phyloP scores from a whole-genome alignment of 169 alveolate genomes.

The Eimeria tenella region DNA sequence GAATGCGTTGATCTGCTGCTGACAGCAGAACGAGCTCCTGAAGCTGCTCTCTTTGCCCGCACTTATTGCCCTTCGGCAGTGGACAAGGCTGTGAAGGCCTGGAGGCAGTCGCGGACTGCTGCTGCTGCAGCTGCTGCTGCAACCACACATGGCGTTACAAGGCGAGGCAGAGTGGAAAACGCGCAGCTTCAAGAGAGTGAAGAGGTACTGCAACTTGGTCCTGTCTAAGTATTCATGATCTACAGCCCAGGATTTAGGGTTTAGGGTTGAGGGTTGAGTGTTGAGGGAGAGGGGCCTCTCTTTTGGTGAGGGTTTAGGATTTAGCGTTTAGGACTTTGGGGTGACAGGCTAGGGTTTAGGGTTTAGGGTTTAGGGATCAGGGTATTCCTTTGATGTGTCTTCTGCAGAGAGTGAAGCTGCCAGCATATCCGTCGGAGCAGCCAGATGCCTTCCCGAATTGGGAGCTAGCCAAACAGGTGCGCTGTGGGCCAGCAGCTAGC shows the following conservation, averaged over 20 bases:
- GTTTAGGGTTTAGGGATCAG: no score
- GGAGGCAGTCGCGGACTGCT: constrained; percentile 27
- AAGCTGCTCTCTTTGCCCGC: constrained; percentile 65
- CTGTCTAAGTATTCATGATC: no score
- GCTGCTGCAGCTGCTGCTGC: constrained; percentile 1
- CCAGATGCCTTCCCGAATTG: neutral
- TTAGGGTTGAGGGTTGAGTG: no score
- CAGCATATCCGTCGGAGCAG: neutral
- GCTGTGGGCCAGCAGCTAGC: neutral
- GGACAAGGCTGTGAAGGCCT: constrained; percentile 7
- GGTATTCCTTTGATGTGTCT: neutral
- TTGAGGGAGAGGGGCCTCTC: no score
- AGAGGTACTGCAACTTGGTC: no score
- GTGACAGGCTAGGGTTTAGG: no score
- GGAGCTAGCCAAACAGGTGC: neutral
- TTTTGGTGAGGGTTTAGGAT: no score
- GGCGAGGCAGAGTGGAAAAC: no score
- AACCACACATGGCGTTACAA: neutral
- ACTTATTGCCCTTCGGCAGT: constrained; percentile 26
- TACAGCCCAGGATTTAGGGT: no score
- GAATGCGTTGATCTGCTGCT: constrained; percentile 36
- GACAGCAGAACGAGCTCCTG: constrained; percentile 26
- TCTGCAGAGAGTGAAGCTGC: neutral
- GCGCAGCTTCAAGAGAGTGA: no score
- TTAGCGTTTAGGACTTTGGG: no score